phyloP scores from a whole-genome alignment of 495 filamentous ascomycete species.

The Penicillium roqueforti region DNA sequence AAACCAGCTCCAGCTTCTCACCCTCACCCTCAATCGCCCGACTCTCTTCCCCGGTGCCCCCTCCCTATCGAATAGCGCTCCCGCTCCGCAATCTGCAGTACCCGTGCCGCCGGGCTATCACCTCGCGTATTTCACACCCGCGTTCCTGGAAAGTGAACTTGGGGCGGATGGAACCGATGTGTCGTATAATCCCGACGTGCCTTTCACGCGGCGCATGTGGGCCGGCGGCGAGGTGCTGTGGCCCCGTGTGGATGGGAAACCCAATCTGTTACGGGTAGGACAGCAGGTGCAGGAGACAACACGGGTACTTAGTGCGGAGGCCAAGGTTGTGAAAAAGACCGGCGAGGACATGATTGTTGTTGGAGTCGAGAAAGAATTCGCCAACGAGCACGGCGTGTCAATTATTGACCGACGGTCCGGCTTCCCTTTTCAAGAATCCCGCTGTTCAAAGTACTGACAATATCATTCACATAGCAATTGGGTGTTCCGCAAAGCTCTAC shows the following conservation, averaged over 20 bases:
- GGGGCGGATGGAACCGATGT: conserved; percentile 69
- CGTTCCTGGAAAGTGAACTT: conserved; percentile 49
- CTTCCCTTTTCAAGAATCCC: not conserved
- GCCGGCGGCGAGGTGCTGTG: conserved; percentile 63
- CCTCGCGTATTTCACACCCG: conserved; percentile 66
- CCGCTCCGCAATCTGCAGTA: conserved; percentile 29
- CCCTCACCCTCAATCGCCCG: conserved; percentile 49
- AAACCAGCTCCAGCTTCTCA: conserved; percentile 56
- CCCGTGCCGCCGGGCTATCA: conserved; percentile 64
- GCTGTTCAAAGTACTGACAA: conserved; percentile 1
- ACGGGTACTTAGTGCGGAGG: conserved; percentile 44
- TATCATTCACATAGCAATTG: conserved; percentile 42
- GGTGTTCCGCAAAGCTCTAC: conserved; percentile 54
- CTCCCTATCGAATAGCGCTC: conserved; percentile 28
- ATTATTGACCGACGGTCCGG: conserved; percentile 51
- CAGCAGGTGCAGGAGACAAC: conserved; percentile 56
- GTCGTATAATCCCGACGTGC: conserved; percentile 59
- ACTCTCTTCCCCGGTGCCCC: conserved; percentile 31
- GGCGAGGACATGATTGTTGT: conserved; percentile 65
- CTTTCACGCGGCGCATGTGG: conserved; percentile 74
- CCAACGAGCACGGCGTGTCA: conserved; percentile 46
- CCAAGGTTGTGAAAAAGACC: conserved; percentile 49
- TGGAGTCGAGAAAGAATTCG: conserved; percentile 57
- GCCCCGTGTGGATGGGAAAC: conserved; percentile 34
- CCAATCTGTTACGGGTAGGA: conserved; percentile 47